Base-by-base conservation (phyloP, 148 eudicot genomes). In the Beta vulgaris region DNA sequence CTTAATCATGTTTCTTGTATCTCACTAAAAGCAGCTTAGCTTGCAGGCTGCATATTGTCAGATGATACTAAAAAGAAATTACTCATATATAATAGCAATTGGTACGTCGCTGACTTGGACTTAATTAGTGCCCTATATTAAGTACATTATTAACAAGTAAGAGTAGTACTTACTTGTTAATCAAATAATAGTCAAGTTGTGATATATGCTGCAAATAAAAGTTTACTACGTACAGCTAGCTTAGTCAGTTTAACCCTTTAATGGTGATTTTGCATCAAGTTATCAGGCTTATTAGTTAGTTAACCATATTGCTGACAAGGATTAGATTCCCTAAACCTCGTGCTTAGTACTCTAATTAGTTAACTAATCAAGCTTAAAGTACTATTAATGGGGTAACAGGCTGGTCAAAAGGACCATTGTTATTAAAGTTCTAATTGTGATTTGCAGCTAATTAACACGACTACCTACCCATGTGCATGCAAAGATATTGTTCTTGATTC, bases 301-400 rank as follows among this genome's bases (percentile, higher is more conserved):
- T 34, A n/a, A 76, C 71, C 28, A 11, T 32, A 5, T 46, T 49
- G 68, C 76, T 78, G 81, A 74, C 69, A 28, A 26, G 49, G 62
- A 74, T 68, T 79, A 60, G 78, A 74, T 79, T 74, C 78, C 70
- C 61, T 68, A 74, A 60, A 34, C 36, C 26, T 74, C 58, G 53
- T 65, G 58, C 19, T 64, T 42, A 64, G 59, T 73, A 67, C 72
- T 23, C 37, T 58, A 53, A 60, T 35, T 18, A 14, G 34, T 53
- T 26, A 46, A 55, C 19, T 64, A 71, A 71, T 44, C 28, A 55
- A 12, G 54, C 51, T 10, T 9, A 68, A 64, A 26, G 43, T 65
- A 26, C 42, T 25, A 76, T 71, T 75, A 71, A 36, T 75, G 67
- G 36, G 67, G 67, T 71, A 80, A 29, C 72, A 75, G 72, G 78